These are phyloP conservation scores for Entomophthora muscae DNA, from an alignment of 371 early-diverging fungal species.

Conservation along the genomic window DNA sequence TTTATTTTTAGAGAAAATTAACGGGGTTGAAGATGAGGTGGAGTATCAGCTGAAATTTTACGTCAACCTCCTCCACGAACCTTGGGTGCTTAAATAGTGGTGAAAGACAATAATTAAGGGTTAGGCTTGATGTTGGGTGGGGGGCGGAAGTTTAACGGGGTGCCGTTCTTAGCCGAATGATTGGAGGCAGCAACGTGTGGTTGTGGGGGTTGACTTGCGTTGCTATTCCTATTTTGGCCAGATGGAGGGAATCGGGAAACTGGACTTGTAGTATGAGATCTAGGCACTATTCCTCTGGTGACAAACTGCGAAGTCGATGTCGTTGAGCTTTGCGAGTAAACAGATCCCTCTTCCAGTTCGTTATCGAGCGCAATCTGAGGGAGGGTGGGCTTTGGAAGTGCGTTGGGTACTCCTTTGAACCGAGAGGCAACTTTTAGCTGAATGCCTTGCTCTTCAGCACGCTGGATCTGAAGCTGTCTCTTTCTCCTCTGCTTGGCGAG, in stretches of 20 bases:
- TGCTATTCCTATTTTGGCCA: not conserved
- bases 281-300: not conserved
- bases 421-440: not conserved
- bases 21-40: too few species aligned
- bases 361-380: not conserved
- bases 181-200: too few species aligned
- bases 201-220: not conserved
- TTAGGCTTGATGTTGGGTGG: too few species aligned
- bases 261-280: not conserved
- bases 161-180: too few species aligned
- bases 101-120: too few species aligned
- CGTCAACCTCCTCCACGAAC: too few species aligned
- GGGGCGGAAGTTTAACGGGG: too few species aligned
- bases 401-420: not conserved
- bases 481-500: not conserved
- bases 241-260: not conserved
- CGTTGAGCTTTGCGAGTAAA: slow-evolving; percentile 2
- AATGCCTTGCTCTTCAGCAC: slow-evolving; percentile 6
- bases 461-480: not conserved
- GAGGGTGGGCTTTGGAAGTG: slow-evolving; percentile 2
- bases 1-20: too few species aligned
- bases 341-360: not conserved
- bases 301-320: not conserved
- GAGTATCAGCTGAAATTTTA: too few species aligned
- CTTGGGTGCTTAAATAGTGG: too few species aligned